Percentiles rank a stretch among this genome's conserved stretches.
Evolutionary conservation across 2,329 filamentous ascomycete species (phyloP).

Genomic region (Xylariaceae sp.): DNA sequence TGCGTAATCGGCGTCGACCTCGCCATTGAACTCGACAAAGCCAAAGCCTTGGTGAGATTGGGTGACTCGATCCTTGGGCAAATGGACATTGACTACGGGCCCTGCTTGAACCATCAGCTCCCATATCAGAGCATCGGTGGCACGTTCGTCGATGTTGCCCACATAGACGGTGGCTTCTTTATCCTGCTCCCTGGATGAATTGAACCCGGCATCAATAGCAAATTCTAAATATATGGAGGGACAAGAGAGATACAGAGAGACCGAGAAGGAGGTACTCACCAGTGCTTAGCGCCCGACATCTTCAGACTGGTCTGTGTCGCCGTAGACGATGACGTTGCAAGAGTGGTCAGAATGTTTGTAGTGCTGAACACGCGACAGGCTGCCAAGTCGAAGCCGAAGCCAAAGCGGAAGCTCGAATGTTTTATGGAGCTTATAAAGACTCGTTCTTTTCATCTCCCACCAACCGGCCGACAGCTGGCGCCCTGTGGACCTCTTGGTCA

Average conservation of each 20-base stretch:
- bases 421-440: too few species aligned
- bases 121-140: constrained; percentile 88
- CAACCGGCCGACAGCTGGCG: neutral
- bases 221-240: neutral
- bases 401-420: neutral
- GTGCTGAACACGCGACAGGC: neutral
- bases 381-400: constrained; percentile 4
- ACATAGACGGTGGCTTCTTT: constrained; percentile 98
- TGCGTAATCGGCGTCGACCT: constrained; percentile 95
- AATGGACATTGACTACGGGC: constrained; percentile 95
- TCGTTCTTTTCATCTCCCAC: neutral
- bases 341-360: neutral
- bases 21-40: constrained; percentile 97
- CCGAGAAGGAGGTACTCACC: constrained; percentile 30
- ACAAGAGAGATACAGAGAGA: neutral
- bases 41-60: constrained; percentile 97
- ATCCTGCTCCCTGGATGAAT: constrained; percentile 79
- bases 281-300: constrained; percentile 51
- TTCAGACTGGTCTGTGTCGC: constrained; percentile 25
- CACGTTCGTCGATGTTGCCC: constrained; percentile 97
- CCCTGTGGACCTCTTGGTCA: too few species aligned
- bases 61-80: constrained; percentile 97
- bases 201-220: neutral
- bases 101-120: constrained; percentile 98
- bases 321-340: neutral